Conservation (phyloP, 306 rosid species). For the Begonia fuchsioides region DNA sequence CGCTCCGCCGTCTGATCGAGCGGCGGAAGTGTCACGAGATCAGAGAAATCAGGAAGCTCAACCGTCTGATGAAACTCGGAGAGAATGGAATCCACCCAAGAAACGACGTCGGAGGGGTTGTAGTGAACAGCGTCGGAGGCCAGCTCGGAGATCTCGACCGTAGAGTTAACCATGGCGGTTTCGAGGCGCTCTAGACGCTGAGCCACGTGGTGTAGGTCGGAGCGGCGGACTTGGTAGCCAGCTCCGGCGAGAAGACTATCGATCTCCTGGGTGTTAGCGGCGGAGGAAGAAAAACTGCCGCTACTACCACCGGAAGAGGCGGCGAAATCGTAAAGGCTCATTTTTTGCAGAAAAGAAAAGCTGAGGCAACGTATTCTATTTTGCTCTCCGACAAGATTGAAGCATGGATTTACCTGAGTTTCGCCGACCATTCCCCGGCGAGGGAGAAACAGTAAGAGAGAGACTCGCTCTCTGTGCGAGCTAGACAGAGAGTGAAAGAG, state of each 20-base stretch:
- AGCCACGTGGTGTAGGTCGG: slow-evolving; percentile 62
- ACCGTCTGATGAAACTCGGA: slow-evolving; percentile 36
- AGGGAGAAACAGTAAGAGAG: background rate
- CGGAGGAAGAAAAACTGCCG: slow-evolving; percentile 28
- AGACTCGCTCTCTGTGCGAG: background rate
- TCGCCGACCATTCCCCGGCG: background rate
- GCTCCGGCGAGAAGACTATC: slow-evolving; percentile 57
- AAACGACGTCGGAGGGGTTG: slow-evolving; percentile 57
- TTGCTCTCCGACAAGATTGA: background rate
- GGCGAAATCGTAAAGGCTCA: slow-evolving; percentile 30
- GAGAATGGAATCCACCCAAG: slow-evolving; percentile 78
- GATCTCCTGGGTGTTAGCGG: slow-evolving; percentile 30
- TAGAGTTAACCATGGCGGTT: slow-evolving; percentile 42
- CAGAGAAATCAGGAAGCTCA: slow-evolving; percentile 29
- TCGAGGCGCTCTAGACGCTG: slow-evolving; percentile 54
- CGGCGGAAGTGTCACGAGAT: slow-evolving; percentile 8
- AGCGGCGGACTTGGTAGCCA: slow-evolving; percentile 58
- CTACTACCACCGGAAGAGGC: slow-evolving; percentile 16
- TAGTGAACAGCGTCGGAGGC: slow-evolving; percentile 50
- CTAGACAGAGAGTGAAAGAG: background rate
- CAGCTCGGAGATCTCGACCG: slow-evolving; percentile 38
- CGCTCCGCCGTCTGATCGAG: slow-evolving; percentile 4
- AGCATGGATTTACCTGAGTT: background rate
- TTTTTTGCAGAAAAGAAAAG: slow-evolving; percentile 1
- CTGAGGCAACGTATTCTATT: background rate